These are phyloP conservation scores for Phellopilus nigrolimitatus DNA, from an alignment of 1,284 basidiomycete genomes.

Conservation along the genomic window DNA sequence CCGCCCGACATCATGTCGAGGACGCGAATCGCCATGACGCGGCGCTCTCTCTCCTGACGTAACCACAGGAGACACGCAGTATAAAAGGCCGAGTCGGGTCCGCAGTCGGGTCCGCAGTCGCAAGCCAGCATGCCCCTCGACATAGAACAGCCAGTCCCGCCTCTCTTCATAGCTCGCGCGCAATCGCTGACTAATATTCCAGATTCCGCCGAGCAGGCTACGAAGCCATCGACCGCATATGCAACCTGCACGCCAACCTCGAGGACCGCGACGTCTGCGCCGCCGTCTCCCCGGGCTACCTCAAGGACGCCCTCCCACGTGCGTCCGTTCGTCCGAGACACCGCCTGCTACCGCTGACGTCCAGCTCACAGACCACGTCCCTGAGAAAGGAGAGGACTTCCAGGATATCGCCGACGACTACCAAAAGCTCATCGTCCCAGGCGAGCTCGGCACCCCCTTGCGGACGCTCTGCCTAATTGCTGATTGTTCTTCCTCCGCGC, in stretches of 20 bases:
- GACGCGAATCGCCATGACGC: too few relatives aligned
- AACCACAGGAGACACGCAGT: too few relatives aligned
- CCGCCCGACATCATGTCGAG: too few relatives aligned
- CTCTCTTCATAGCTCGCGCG: too few relatives aligned
- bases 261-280: conserved; percentile 65
- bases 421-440: conserved; percentile 77
- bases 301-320: conserved; percentile 54
- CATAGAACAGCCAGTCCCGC: too few relatives aligned
- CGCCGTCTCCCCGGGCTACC: conserved; percentile 76
- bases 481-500: too few relatives aligned
- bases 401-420: conserved; percentile 77
- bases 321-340: conserved; percentile 2
- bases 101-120: too few relatives aligned
- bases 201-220: conserved; percentile 87
- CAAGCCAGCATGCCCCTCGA: too few relatives aligned
- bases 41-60: too few relatives aligned
- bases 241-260: conserved; percentile 81
- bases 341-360: not conserved
- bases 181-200: too few relatives aligned
- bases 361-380: conserved; percentile 46
- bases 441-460: conserved; percentile 35
- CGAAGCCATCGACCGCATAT: conserved; percentile 87
- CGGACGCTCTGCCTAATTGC: too few relatives aligned
- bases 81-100: too few relatives aligned
- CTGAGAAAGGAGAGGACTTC: conserved; percentile 77